Evolutionary conservation across 345 rosid species (phyloP), one percentile per base, ranked within the genome.

Genomic region (Eucalyptus tenuipes): DNA sequence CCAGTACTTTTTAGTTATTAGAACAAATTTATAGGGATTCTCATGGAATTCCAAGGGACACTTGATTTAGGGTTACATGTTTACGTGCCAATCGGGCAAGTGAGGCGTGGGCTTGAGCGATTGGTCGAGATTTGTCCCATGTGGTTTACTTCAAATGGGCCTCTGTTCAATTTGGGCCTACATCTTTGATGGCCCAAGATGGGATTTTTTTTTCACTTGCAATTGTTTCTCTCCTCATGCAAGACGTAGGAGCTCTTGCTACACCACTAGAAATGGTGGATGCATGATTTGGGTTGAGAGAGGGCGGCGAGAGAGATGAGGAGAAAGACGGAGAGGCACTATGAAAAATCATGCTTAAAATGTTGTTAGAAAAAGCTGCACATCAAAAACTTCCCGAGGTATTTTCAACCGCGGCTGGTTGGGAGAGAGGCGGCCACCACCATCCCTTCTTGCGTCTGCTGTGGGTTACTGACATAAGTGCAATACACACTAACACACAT

Each of bases 311-410:
- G 68, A 27, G 20, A 64, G 75, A 14, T 15, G 75, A 15, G 75
- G 33, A n/a, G 75, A 64, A 64, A 64, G 75, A 15, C 40, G 75
- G 20, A 64, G 75, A 64, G 75, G 75, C 40, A 64, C 18, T 2
- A 29, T 2, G 37, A 64, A 64, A 15, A n/a, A 3, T 64, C 37
- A 64, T n/a, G 75, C 75, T 64, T 15, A 61, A 61, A 61, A 29
- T 61, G 33, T 61, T 61, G 7, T 29, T 13, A 29, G 37, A 7
- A n/a, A 64, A n/a, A 64, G 18, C 4, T 7, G 75, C 75, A n/a
- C 75, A 13, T 64, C 18, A 5, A 7, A 64, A n/a, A 14, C 40
- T n/a, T 14, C 9, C 0, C 2, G 0, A n/a, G 5, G 10, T 7
- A 64, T 64, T n/a, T 64, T n/a, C 20, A 1, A 64, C 10, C 10